These are phyloP conservation scores for Aspergillus wentii DNA, from an alignment of 495 filamentous ascomycete species.

Conservation along the genomic window DNA sequence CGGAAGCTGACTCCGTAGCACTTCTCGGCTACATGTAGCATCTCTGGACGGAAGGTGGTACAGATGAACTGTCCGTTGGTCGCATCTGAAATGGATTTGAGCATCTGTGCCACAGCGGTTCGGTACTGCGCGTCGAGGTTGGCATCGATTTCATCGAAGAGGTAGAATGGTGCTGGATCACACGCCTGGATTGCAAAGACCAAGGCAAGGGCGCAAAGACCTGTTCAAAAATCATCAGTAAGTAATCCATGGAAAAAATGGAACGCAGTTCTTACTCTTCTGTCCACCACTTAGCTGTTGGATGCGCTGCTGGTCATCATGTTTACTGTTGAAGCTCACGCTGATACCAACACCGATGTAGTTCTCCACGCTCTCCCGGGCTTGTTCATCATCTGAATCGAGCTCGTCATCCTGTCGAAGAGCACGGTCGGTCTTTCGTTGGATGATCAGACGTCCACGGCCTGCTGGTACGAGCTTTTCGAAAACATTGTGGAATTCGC, in stretches of 20 bases:
- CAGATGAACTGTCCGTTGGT: constrained; percentile 69
- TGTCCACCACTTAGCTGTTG: constrained; percentile 96
- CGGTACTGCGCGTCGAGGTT: constrained; percentile 97
- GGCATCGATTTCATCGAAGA: constrained; percentile 99
- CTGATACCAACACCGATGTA: constrained; percentile 98
- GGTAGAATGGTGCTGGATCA: constrained; percentile 95
- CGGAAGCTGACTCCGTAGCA: constrained; percentile 95
- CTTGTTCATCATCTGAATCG: constrained; percentile 56
- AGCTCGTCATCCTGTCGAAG: constrained; percentile 59
- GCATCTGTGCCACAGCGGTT: constrained; percentile 84
- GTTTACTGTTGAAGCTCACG: constrained; percentile 97
- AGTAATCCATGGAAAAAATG: too few relatives aligned
- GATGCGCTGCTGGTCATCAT: constrained; percentile 96
- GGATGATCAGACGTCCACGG: constrained; percentile 86
- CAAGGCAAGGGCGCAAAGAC: constrained; percentile 89
- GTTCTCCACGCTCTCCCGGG: constrained; percentile 76
- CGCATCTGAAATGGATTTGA: constrained; percentile 66
- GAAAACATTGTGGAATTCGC: constrained; percentile 88
- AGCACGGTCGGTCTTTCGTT: constrained; percentile 75
- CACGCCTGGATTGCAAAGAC: constrained; percentile 99
- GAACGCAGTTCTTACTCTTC: constrained; percentile 78
- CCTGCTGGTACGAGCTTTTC: constrained; percentile 93
- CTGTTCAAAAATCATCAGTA: constrained; percentile 38
- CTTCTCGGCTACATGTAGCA: constrained; percentile 91
- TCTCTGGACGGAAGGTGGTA: constrained; percentile 97